Base-by-base conservation (phyloP, 2,329 filamentous ascomycete genomes). In the Diaporthe citriasiana region DNA sequence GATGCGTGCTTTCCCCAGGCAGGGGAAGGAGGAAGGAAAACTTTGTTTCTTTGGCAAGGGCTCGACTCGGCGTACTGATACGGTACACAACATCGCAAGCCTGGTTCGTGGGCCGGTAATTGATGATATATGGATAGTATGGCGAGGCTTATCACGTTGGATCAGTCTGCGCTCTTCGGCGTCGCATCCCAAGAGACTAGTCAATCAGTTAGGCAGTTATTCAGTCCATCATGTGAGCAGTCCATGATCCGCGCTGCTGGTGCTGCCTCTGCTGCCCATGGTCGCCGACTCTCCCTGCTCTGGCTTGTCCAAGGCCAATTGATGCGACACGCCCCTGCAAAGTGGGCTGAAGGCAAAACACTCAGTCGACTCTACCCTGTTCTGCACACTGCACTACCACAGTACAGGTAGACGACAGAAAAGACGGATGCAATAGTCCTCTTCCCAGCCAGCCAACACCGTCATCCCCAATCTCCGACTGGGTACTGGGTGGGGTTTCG, bases 261-360 rank as follows among this genome's bases (percentile, higher is more conserved):
- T 38, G 42, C 45, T 38, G 30, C 40, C 27, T n/a, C 59, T 47
- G 19, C 55, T 35, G 33, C 33, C n/a, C 42, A 35, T 60, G 57
- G 25, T 59, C 22, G 45, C 30, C n/a, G 1, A 13, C 42, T 35
- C 42, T 35, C 30, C 45, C 63, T 51, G 63, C 30, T n/a, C 22
- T 19, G 63, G 69, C 55, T 45, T 42, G 25, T 40, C 30, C 15
- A n/a, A 51, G 51, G 42, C 55, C 69, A 63, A 53, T 53, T 63
- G 30, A 60, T 63, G 45, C 56, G 55, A 71, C 56, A 53, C 42
- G 69, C 69, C 56, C 69, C 56, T 38, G 56, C 42, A 42, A 15
- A 51, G 56, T 71, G 56, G 69, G 69, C 56, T 71, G 69, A 63
- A 25, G 45, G 35, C 33, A 53, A 63, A 63, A 71, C 30, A 33